These are phyloP conservation scores for Ophiostoma triangulosporum DNA, from an alignment of 2,329 filamentous ascomycete genomes.

Conservation along the genomic window DNA sequence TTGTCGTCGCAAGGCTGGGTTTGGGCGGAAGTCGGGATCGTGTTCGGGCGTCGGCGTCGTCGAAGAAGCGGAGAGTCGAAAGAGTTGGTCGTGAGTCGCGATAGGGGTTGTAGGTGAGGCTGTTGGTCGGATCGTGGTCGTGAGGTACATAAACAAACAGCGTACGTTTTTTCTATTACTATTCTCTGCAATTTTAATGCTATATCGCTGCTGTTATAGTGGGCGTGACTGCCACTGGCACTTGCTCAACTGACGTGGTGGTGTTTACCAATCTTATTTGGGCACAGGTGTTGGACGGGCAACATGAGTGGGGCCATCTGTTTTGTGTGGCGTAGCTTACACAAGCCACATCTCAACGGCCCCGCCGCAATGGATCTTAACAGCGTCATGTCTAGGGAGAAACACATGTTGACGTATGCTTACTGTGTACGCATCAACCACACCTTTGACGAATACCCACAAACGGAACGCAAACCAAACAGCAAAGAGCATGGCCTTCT, in stretches of 20 bases:
- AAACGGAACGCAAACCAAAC: too few species aligned
- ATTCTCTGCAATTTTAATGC: not conserved
- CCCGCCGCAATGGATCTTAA: constrained; percentile 1
- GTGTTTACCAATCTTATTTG: constrained; percentile 13
- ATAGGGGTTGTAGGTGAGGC: not conserved
- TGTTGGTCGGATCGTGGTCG: constrained; percentile 1
- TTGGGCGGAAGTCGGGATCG: not conserved
- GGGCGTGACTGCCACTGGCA: constrained; percentile 5
- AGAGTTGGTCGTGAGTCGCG: not conserved
- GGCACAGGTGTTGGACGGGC: constrained; percentile 13
- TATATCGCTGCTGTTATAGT: constrained; percentile 1
- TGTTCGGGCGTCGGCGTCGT: not conserved
- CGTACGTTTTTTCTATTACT: not conserved
- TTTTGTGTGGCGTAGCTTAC: constrained; percentile 7
- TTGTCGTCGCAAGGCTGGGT: constrained; percentile 3
- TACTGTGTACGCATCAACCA: too few species aligned
- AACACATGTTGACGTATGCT: too few species aligned
- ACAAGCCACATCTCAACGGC: constrained; percentile 11
- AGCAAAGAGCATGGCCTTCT: constrained; percentile 11
- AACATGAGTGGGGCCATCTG: not conserved
- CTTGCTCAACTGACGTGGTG: constrained; percentile 6
- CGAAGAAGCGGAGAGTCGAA: not conserved
- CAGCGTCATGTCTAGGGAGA: not conserved
- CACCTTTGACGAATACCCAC: too few species aligned
- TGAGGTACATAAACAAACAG: constrained; percentile 1